Evolutionary conservation across 2,329 filamentous ascomycete genomes (phyloP).

Genomic region (Verticillium zaregamsianum): DNA sequence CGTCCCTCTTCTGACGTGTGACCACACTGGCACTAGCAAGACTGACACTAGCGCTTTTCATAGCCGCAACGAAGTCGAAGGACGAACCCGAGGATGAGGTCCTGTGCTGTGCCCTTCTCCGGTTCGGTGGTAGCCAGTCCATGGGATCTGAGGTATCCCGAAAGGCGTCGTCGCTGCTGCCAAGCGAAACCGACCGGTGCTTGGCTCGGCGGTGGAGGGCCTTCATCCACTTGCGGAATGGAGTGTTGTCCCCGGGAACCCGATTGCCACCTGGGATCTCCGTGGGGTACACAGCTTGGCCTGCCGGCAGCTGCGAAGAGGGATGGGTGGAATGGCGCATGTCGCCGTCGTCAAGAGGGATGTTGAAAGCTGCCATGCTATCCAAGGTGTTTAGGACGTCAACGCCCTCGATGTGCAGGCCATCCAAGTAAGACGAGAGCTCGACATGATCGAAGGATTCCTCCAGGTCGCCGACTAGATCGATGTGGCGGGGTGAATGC

Average conservation of each 20-base stretch:
- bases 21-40: slow-evolving; percentile 67
- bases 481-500: slow-evolving; percentile 17
- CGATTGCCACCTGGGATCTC: not conserved
- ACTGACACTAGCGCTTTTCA: slow-evolving; percentile 79
- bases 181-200: slow-evolving; percentile 27
- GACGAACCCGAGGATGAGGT: slow-evolving; percentile 70
- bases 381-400: slow-evolving; percentile 33
- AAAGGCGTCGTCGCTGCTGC: slow-evolving; percentile 17
- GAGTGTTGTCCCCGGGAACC: slow-evolving; percentile 22
- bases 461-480: slow-evolving; percentile 21
- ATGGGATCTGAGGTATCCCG: slow-evolving; percentile 25
- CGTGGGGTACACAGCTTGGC: not conserved
- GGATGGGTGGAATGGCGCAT: not conserved
- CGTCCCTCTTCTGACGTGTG: slow-evolving; percentile 53
- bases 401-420: slow-evolving; percentile 20
- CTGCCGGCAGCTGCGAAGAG: not conserved
- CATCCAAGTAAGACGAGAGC: slow-evolving; percentile 19
- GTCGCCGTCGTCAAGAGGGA: slow-evolving; percentile 18
- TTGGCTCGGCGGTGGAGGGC: slow-evolving; percentile 58
- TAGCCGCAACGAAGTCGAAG: slow-evolving; percentile 71
- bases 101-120: slow-evolving; percentile 31
- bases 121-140: slow-evolving; percentile 15
- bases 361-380: slow-evolving; percentile 34
- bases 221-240: slow-evolving; percentile 72
- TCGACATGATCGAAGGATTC: slow-evolving; percentile 27